Conservation (phyloP, 345 rosid genomes). For the Physaria fendleri region DNA sequence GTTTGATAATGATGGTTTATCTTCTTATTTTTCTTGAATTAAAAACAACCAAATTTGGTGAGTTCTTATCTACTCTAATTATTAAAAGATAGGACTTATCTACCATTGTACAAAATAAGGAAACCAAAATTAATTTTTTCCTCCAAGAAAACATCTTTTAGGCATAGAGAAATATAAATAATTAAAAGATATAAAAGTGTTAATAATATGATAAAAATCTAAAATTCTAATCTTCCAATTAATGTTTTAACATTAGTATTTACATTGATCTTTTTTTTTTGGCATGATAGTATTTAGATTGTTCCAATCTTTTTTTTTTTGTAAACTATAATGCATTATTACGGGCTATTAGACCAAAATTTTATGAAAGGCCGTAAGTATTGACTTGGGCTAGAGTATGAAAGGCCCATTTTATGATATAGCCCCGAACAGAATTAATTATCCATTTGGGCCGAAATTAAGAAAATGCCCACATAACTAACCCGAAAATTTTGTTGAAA, state of each 20-base stretch:
- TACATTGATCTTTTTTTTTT: too few relatives aligned
- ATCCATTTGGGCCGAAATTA: too few relatives aligned
- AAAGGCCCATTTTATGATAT: too few relatives aligned
- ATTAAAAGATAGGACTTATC: neutral
- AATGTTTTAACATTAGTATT: neutral
- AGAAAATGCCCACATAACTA: conserved; percentile 17
- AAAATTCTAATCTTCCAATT: neutral
- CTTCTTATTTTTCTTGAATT: neutral
- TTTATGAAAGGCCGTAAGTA: too few relatives aligned
- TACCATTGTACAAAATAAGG: conserved; percentile 4
- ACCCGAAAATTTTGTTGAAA: conserved; percentile 21
- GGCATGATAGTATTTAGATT: too few relatives aligned
- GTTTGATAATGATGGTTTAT: neutral
- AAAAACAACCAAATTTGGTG: neutral
- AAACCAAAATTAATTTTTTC: neutral
- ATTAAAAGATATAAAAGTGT: neutral
- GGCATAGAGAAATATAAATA: neutral
- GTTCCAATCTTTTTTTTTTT: too few relatives aligned
- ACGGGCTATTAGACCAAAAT: too few relatives aligned
- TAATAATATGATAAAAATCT: neutral
- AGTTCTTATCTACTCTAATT: neutral
- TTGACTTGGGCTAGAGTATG: too few relatives aligned
- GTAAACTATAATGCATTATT: too few relatives aligned
- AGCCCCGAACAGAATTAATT: too few relatives aligned
- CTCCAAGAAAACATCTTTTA: neutral